These are phyloP conservation scores for Myriosclerotinia scirpicola DNA, from an alignment of 2,329 filamentous ascomycete species.

Conservation along the genomic window DNA sequence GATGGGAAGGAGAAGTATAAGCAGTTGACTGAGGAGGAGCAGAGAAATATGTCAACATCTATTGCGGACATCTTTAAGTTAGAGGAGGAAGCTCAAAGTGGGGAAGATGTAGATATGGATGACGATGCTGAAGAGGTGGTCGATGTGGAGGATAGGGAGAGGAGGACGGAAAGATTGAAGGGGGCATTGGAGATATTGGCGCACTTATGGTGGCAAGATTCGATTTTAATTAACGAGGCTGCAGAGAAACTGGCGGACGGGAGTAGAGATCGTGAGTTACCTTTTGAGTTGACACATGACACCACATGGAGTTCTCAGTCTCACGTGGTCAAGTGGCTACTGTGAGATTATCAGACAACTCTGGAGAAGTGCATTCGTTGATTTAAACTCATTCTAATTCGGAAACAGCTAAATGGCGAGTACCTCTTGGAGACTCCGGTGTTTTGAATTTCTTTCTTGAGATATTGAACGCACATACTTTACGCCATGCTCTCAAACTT, in stretches of 20 bases:
- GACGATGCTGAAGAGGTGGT: conserved; percentile 33
- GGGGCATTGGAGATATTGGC: conserved; percentile 33
- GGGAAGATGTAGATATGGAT: conserved; percentile 25
- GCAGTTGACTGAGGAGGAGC: conserved; percentile 24
- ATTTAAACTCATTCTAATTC: neutral
- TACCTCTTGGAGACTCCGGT: conserved; percentile 57
- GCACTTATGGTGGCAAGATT: conserved; percentile 46
- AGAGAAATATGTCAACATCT: conserved; percentile 27
- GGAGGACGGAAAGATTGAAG: conserved; percentile 37
- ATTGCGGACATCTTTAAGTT: conserved; percentile 31
- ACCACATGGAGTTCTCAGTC: neutral
- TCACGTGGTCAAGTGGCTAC: conserved; percentile 18
- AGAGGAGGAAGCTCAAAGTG: conserved; percentile 26
- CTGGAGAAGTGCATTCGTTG: neutral
- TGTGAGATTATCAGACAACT: neutral
- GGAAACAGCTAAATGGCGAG: conserved; percentile 53
- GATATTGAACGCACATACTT: conserved; percentile 42
- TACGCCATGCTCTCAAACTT: conserved; percentile 44
- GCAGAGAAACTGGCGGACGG: conserved; percentile 56
- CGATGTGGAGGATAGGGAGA: conserved; percentile 37
- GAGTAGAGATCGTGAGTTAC: conserved; percentile 54
- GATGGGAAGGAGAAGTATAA: neutral
- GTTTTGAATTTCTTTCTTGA: conserved; percentile 57
- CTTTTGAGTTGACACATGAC: conserved; percentile 9
- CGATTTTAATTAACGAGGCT: conserved; percentile 47